Evolutionary conservation across 2,329 filamentous ascomycete genomes (phyloP), one percentile per base, ranked within the genome.

Genomic region (Fusarium tricinctum): DNA sequence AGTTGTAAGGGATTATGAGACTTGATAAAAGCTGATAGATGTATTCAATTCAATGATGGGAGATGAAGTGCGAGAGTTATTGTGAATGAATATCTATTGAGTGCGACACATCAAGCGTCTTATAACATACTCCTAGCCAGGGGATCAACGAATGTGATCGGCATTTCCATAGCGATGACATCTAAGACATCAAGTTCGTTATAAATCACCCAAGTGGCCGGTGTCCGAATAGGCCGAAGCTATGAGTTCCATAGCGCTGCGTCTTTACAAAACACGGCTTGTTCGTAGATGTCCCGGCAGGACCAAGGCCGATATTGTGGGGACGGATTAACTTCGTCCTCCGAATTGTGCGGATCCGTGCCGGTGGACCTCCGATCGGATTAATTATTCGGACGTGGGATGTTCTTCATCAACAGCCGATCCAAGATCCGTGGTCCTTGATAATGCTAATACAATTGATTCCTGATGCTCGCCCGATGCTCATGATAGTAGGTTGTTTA

Each of bases 301-400:
- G 5, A 22, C 15, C 23, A n/a, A 30, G 40, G 59, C 60, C 60
- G 58, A 63, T 50, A 32, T 5, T 14, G 44, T 64, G 60, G 60
- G 0, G 23, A 57, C 58, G 59, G 60, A 58, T 63, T 39, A 63
- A 58, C 38, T 58, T 63, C 51, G 44, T 35, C 28, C 39, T 46
- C 60, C 60, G 60, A 58, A 58, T 42, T 63, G 39, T 58, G 44
- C 45, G 60, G 46, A 38, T 13, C 59, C 47, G 23, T 28, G 8
- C 59, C 47, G 44, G 33, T 13, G 2, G 12, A 43, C 23, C 28
- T 55, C 48, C 38, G 60, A 42, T 42, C 50, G 60, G 58, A 63
- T 63, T 30, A 38, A 58, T 9, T 26, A 26, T 45, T 35, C 20
- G 20, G 47, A 14, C 15, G 8, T 32, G 30, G 47, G 48, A 15